Evolutionary conservation across 176 grass and related monocot genomes (phyloP).

Genomic region (Eragrostis nindensis): DNA sequence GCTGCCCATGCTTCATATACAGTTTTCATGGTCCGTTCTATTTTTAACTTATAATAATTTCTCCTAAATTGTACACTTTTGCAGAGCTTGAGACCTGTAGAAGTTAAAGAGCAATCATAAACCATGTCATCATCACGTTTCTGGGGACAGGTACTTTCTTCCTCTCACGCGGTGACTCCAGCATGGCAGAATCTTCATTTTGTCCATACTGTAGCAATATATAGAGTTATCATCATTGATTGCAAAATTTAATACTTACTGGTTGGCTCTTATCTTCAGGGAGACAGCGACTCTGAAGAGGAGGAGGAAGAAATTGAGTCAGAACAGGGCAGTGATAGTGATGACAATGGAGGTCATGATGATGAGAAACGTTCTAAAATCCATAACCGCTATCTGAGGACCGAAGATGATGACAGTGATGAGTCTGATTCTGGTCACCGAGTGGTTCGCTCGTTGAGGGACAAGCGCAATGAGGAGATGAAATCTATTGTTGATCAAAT

Average conservation of each 20-base stretch:
- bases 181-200: no score
- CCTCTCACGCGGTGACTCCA: no score
- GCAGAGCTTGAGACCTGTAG: slow-evolving; percentile 17
- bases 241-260: slow-evolving; percentile 15
- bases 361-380: slow-evolving; percentile 1
- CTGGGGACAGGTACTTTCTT: slow-evolving; percentile 63
- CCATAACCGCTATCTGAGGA: slow-evolving; percentile 61
- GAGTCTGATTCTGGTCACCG: slow-evolving; percentile 77
- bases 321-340: slow-evolving; percentile 50
- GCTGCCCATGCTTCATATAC: no score
- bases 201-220: no score
- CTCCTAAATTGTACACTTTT: background rate
- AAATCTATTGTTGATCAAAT: slow-evolving; percentile 85
- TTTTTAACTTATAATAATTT: slow-evolving; percentile 11
- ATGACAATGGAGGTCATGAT: slow-evolving; percentile 28
- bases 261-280: slow-evolving; percentile 45
- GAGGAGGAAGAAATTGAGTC: slow-evolving; percentile 56
- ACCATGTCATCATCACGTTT: slow-evolving; percentile 79
- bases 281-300: slow-evolving; percentile 82
- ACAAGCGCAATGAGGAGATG: slow-evolving; percentile 92
- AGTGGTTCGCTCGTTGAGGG: slow-evolving; percentile 71
- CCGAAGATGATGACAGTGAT: slow-evolving; percentile 63
- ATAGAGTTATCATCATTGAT: background rate
- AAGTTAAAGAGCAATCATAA: slow-evolving; percentile 21
- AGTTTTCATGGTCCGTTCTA: background rate